A percentile compares a stretch with the other conserved stretches of the same genome.
These are phyloP conservation scores for Aegilops sharonensis DNA, from an alignment of 176 grass and related monocot species.

Conservation along the genomic window DNA sequence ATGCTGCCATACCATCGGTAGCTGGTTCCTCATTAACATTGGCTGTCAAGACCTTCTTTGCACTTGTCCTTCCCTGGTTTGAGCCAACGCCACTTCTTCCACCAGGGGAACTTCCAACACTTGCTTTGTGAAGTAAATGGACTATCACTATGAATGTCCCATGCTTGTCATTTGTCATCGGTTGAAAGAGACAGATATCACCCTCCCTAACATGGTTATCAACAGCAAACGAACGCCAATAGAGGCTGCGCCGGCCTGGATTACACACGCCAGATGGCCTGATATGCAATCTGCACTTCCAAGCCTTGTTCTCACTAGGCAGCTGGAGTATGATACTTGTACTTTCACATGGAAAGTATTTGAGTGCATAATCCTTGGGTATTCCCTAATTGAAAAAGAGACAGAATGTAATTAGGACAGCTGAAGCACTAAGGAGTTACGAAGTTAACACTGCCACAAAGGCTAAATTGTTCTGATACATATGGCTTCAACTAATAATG, in stretches of 20 bases:
- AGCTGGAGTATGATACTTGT: conserved; percentile 12
- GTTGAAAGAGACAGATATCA: conserved; percentile 40
- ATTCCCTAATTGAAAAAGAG: conserved; percentile 29
- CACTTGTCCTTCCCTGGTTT: not conserved
- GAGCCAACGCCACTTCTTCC: not conserved
- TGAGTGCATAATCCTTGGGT: conserved; percentile 21
- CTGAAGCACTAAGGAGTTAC: not conserved
- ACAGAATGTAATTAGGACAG: not conserved
- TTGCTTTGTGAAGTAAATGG: conserved; percentile 9
- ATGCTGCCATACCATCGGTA: not conserved
- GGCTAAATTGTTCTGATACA: no score
- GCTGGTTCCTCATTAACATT: not conserved
- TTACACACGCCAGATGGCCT: not conserved
- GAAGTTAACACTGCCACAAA: not conserved
- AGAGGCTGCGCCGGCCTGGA: not conserved
- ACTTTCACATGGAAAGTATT: conserved; percentile 6
- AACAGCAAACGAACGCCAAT: conserved; percentile 15
- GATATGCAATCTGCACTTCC: conserved; percentile 21
- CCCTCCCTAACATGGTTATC: conserved; percentile 42
- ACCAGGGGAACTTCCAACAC: not conserved
- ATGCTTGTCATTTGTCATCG: not conserved
- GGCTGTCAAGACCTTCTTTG: not conserved
- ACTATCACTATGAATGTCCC: conserved; percentile 23
- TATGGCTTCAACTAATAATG: no score
- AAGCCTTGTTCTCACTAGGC: conserved; percentile 25